Evolutionary conservation across 306 rosid species (phyloP).

Genomic region (Vachellia collinsii): DNA sequence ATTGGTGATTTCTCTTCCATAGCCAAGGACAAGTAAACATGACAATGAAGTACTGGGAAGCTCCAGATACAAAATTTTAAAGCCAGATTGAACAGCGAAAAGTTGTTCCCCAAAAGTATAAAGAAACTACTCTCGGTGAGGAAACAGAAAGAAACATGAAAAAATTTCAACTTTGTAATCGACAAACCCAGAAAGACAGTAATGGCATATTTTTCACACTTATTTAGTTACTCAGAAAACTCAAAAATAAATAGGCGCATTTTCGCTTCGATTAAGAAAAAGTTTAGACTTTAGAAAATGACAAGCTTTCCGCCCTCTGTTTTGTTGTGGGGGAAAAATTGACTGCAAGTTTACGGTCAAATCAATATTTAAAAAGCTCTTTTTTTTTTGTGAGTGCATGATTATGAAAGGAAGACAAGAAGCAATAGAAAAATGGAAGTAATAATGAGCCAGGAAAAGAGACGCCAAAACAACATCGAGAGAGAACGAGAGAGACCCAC

Average conservation of each 20-base stretch:
- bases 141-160: conserved; percentile 29
- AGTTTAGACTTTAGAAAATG: conserved; percentile 10
- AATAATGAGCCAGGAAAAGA: conserved; percentile 13
- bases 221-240: conserved; percentile 2
- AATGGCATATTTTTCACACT: conserved; percentile 15
- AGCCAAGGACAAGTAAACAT: conserved; percentile 24
- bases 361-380: conserved; percentile 1
- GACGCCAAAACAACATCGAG: not conserved
- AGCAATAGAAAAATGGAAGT: conserved; percentile 5
- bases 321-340: not conserved
- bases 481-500: not conserved
- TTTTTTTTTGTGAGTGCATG: not conserved
- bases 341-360: not conserved
- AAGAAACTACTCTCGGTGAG: conserved; percentile 15
- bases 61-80: conserved; percentile 17
- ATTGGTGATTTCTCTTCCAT: conserved; percentile 17
- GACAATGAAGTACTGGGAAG: conserved; percentile 19
- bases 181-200: conserved; percentile 2
- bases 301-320: not conserved
- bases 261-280: not conserved
- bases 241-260: not conserved
- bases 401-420: conserved; percentile 7
- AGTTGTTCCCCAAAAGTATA: not conserved
- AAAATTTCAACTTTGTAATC: conserved; percentile 41
- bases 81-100: conserved; percentile 10